phyloP scores from a whole-genome alignment of 2,329 filamentous ascomycete species.

The Hypoxylon sp. region DNA sequence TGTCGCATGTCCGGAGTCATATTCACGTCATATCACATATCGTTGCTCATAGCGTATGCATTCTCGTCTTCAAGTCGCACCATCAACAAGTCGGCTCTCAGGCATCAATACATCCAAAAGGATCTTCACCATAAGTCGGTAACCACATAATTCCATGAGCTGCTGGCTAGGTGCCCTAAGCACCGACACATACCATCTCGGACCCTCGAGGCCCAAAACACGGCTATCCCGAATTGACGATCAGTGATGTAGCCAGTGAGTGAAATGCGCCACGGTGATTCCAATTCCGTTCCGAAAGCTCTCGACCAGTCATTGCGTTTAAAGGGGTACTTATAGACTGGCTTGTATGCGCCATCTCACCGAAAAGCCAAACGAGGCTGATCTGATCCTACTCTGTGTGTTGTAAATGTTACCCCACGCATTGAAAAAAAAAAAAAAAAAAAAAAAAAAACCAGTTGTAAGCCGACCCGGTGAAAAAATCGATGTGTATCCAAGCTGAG shows the following conservation, averaged over 20 bases:
- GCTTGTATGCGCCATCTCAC: background rate
- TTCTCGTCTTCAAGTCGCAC: background rate
- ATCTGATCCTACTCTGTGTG: conserved; percentile 1
- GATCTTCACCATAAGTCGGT: background rate
- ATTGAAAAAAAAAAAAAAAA: background rate
- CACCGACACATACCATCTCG: background rate
- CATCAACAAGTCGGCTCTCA: background rate
- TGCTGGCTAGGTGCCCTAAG: background rate
- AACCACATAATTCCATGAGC: background rate
- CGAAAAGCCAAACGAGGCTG: background rate
- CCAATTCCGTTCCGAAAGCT: background rate
- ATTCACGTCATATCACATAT: background rate
- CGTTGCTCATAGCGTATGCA: background rate
- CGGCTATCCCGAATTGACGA: background rate
- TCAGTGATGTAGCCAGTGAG: background rate
- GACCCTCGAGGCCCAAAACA: background rate
- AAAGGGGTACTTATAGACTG: background rate
- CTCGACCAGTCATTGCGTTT: background rate
- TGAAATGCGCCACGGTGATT: background rate
- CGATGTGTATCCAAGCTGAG: background rate
- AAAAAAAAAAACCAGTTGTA: background rate
- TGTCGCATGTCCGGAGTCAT: background rate
- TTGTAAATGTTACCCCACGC: conserved; percentile 1
- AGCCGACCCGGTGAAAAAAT: background rate
- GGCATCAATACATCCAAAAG: conserved; percentile 6